Base-by-base conservation (phyloP, 768 basidiomycete species). In the Lactarius evosmus region DNA sequence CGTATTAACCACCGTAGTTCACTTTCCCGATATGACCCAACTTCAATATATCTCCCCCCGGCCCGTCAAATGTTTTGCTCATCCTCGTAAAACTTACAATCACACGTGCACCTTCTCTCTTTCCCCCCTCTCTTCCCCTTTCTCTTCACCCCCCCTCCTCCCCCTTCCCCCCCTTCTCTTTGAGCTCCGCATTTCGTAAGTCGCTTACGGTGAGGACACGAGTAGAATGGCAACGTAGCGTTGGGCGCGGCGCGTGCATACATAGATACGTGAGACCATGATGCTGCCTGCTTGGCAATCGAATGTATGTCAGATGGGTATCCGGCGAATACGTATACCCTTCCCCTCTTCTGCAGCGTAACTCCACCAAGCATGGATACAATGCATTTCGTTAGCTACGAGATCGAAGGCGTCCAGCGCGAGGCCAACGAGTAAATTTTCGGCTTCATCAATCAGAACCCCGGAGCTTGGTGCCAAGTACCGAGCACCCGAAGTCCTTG, bases 351-450 rank as follows among this genome's bases (percentile, higher is more conserved):
- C 51, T 36, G 33, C 32, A 63, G 41, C 51, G 27, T 58, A 53
- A 63, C 62, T 44, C 56, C 62, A 63, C 62, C 56, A 57, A 30
- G 56, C 56, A 58, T 58, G 56, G 50, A 52, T 58, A 58, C 56
- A 52, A 58, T 58, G 49, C 44, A 58, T 58, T 32, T 49, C 32
- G 57, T 58, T 58, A 46, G 32, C 57, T 58, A 54, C 62, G 62
- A 58, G 62, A 63, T 57, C 49, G 50, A 58, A 63, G 30, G 33
- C 49, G 22, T 46, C 22, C 49, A 30, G 49, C 62, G 58, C 62
- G 62, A 63, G 62, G 62, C 50, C 62, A 44, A 63, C n/a, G 55
- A 56, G 51, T 54, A 54, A 60, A 53, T n/a, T 59, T 59, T 51
- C 58, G 17, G 25, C 17, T 46, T 58, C 51, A 59, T 46, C 25